phyloP scores from a whole-genome alignment of 2,329 filamentous ascomycete genomes.

The Raffaelea deltoideospora region DNA sequence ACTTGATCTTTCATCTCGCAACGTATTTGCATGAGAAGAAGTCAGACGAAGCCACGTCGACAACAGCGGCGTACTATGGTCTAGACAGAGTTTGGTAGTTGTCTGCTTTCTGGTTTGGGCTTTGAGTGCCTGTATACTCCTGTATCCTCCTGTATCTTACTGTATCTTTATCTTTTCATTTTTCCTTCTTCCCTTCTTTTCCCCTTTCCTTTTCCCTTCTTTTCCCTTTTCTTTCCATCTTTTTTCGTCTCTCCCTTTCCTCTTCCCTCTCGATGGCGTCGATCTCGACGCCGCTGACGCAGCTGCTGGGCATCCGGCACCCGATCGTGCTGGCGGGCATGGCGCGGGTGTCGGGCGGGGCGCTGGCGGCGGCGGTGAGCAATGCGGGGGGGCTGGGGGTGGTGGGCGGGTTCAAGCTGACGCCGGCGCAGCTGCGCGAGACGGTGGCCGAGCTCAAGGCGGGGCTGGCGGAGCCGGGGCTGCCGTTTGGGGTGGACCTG shows the following conservation, averaged over 20 bases:
- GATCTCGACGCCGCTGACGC: conserved; percentile 57
- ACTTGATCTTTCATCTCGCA: too few species aligned
- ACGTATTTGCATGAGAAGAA: too few species aligned
- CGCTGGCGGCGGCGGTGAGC: conserved; percentile 71
- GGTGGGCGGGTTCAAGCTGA: conserved; percentile 58
- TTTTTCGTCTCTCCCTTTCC: not conserved
- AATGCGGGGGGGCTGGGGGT: conserved; percentile 78
- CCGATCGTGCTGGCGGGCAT: conserved; percentile 89
- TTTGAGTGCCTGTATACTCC: too few species aligned
- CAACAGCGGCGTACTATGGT: too few species aligned
- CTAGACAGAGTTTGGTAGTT: too few species aligned
- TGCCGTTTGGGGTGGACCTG: conserved; percentile 85
- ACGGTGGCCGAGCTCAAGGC: conserved; percentile 81
- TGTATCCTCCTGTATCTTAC: too few species aligned
- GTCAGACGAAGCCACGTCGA: too few species aligned
- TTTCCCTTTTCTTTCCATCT: not conserved
- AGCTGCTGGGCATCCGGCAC: conserved; percentile 69
- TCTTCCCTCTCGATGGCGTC: not conserved
- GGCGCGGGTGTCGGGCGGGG: conserved; percentile 68
- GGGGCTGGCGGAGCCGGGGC: conserved; percentile 45
- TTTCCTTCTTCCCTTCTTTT: not conserved
- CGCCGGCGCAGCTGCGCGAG: conserved; percentile 54
- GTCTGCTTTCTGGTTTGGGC: too few species aligned
- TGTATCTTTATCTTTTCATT: not conserved
- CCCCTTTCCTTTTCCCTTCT: not conserved